Evolutionary conservation across 1,284 basidiomycete genomes (phyloP), one percentile per base, ranked within the genome.

Genomic region (Ceratobasidium sp.): DNA sequence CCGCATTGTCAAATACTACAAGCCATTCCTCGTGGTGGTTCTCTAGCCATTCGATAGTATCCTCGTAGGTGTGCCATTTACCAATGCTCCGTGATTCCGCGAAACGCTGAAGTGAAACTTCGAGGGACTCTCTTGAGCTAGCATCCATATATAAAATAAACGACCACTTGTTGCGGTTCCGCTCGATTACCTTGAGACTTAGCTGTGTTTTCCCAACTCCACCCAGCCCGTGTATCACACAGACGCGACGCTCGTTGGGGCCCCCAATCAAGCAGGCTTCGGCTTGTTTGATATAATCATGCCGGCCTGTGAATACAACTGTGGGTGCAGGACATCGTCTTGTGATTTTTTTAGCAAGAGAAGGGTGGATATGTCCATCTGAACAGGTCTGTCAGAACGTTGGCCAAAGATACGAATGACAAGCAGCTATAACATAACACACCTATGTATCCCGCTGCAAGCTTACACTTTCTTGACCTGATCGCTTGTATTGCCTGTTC

Each of bases 121-220:
- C 29, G 3, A 35, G 3, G 1, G 58, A 22, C 20, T 50, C 32
- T 35, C 20, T n/a, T 2, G 58, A 50, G 10, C 31, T 34, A 3
- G 58, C 58, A 38, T 62, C 58, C 6, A 62, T 22, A 32, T 62
- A 62, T 17, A 50, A 12, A 0, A 62, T 38, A 50, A 50, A n/a
- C 5, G 22, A 5, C 58, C 58, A 50, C 13, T 20, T 62, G 13
- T 62, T 20, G 12, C 22, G 31, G 1, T 43, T 62, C 6, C 31
- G 45, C 29, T 62, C 32, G 45, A 50, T 27, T 35, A 35, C 15
- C n/a, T 64, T 32, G 10, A 64, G 34, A 22, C 32, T 47, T 1
- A 52, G 10, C 20, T 64, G 49, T 0, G 60, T 53, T 27, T 65
- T 65, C 6, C 60, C 49, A 13, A 29, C 45, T 2, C 58, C 47